These are phyloP conservation scores for Wickerhamiella azyma DNA, from an alignment of 805 yeast genomes.

Conservation along the genomic window DNA sequence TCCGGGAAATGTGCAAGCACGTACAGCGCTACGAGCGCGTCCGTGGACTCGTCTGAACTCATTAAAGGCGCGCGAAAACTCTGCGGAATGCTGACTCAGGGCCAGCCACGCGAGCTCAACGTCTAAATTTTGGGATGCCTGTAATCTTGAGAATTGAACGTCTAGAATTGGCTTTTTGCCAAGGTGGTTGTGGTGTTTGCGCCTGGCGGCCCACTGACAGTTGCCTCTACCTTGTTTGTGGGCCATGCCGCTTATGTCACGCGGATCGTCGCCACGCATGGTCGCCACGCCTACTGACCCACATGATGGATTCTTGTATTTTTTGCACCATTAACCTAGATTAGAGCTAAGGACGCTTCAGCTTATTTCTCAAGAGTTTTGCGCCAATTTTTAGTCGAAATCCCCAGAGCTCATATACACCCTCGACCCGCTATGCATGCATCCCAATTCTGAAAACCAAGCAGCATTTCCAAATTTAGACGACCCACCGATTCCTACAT, in stretches of 20 bases:
- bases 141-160: neutral
- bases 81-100: neutral
- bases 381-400: neutral
- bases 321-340: no score
- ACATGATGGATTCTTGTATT: no score
- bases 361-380: neutral
- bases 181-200: neutral
- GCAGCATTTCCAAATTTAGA: neutral
- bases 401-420: neutral
- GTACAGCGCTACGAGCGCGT: slow-evolving; percentile 6
- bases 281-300: no score
- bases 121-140: no score
- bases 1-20: slow-evolving; percentile 2
- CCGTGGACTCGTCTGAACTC: slow-evolving; percentile 1
- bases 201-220: no score
- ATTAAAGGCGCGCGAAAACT: neutral
- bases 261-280: no score
- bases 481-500: neutral
- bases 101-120: neutral
- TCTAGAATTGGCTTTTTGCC: neutral
- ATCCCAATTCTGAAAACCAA: neutral
- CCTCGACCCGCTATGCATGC: neutral
- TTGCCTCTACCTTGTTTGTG: no score
- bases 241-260: no score
- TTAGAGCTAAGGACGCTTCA: neutral